Evolutionary conservation across 306 rosid species (phyloP), one percentile per base, ranked within the genome.

Genomic region (Myrica gale): DNA sequence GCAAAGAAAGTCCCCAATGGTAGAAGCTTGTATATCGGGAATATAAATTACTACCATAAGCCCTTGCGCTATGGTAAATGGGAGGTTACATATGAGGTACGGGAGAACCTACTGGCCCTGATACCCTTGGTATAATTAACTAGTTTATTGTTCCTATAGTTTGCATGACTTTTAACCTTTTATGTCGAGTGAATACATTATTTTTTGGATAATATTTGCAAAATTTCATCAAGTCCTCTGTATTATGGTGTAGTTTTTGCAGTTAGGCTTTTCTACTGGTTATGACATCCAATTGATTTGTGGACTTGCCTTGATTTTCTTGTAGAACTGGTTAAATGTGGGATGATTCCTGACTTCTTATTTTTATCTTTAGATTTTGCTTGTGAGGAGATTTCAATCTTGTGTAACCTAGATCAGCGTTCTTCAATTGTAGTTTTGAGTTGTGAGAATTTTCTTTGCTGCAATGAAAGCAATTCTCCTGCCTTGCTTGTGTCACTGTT

Each of bases 51-150:
- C 85, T 79, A 71, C 81, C 99, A 92, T 80, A 88, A 82, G 82
- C 99, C 99, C 56, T 85, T 92, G 83, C 99, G 99, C 72, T 50
- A 74, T 50, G 99, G 99, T 54, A 95, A 95, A 92, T 95, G 99
- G 99, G 97, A 97, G 1, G 98, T 95, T 63, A 92, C 98, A 65
- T 90, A 88, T 63, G 93, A 92, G 97, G 98, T 95, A 86, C 69
- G 50, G 17, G 55, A 77, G 50, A 75, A 78, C 43, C 45, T 37
- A 46, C 57, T 79, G 56, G 13, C 53, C 48, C 39, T 74, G 44
- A n/a, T 57, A 43, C 68, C 21, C 10, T 16, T 55, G 3, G 3
- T 54, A 43, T 37, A n/a, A 7, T 48, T 53, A 41, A 45, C 47
- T 46, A 21, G 42, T 50, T 70, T 8, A 1, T 58, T 13, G 10